Evolutionary conservation across 2,329 filamentous ascomycete genomes (phyloP), one percentile per base, ranked within the genome.

Genomic region (Ophiostoma sp.): DNA sequence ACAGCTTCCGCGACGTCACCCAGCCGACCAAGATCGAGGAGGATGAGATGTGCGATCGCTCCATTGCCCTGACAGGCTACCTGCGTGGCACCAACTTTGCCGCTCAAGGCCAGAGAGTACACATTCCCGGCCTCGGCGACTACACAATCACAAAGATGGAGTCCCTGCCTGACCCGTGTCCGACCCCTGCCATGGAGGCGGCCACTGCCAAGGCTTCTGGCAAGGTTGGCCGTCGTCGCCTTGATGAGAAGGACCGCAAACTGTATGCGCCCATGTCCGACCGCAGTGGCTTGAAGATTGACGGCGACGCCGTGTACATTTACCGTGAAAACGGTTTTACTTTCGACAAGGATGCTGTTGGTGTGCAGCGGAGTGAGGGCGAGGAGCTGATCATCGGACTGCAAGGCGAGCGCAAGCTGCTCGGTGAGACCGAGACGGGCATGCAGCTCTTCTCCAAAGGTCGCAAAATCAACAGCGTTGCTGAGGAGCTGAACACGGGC

Each of bases 231-330:
- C 84, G 93, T 72, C 87, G 89, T 75, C 85, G 93, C 68, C 80
- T 99, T 14, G 95, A 96, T 44, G 95, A 99, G 76, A 99, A 98
- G 79, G 94, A 99, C 76, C 97, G 97, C 80, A 87, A 96, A 74
- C 81, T 99, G 5, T 96, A 97, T 78, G 96, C 95, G 2, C 96
- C 95, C 45, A 98, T 99, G 94, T 97, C 93, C 40, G 95, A 99
- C 78, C 93, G 97, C 45, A 96, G 93, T 72, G 95, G 95, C 74
- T 86, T 99, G 12, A 88, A 98, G 76, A 94, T 99, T 66, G 95
- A 99, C 73, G 96, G 96, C 70, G 95, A 99, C 78, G 93, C 94
- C 7, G 93, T 99, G 49, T 99, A 96, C 81, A 97, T 89, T 70
- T 89, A 87, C 9, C 81, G 85, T 68, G 86, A 89, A 66, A 89